Evolutionary conservation across 345 rosid species (phyloP), one percentile per base, ranked within the genome.

Genomic region (Salix arbutifolia): DNA sequence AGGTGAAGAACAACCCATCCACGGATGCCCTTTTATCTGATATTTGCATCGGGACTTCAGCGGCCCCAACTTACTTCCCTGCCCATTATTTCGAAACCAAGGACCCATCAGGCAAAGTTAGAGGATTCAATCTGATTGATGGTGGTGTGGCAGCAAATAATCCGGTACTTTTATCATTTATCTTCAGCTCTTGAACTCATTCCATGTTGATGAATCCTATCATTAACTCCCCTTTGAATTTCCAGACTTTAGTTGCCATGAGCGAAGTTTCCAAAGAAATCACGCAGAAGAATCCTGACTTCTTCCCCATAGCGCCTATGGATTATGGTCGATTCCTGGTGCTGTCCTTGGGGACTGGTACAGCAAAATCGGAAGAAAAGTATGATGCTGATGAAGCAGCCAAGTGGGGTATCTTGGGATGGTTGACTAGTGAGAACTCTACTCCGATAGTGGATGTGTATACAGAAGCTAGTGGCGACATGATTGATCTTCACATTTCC

Each of bases 71-170:
- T 31, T 90, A 86, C 76, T 86, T 91, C 8, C 92, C 94, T 0
- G 88, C 91, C 6, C 85, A 83, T 76, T 11, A 50, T 35, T 87
- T 86, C 69, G 77, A 78, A 82, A 87, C 83, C 26, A 7, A 76
- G 73, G 88, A 84, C 46, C 33, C 76, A 10, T 65, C 16, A 0
- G 90, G 90, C 42, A 74, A 77, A 23, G 76, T 78, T 9, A 85
- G 71, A 74, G 83, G 77, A 33, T 93, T 84, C 84, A 77, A 93
- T 77, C 96, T 91, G 30, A 83, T 91, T 14, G 97, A 93, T 23
- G 94, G 94, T 0, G 93, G 97, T 52, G 87, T 93, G 17, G 97
- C 94, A 6, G 97, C 97, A 28, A 91, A 91, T 72, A 90, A 91
- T 75, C 96, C 90, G 76, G 86, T 92, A 17, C 23, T 7, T 53